Conservation (phyloP, 2,329 filamentous ascomycete genomes). For the Helicocarpus griseus region DNA sequence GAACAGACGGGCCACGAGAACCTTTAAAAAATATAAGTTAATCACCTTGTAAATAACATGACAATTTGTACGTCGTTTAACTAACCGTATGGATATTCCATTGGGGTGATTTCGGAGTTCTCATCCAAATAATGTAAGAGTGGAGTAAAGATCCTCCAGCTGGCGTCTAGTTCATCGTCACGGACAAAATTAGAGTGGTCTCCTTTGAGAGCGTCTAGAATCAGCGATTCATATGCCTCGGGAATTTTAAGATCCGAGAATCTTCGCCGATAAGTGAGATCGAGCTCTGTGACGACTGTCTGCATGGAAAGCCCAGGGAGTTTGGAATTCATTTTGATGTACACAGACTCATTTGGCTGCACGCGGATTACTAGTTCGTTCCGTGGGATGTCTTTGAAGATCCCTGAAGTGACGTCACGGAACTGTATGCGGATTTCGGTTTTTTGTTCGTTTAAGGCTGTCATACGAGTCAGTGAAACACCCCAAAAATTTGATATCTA, state of each 20-base stretch:
- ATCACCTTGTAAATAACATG: neutral
- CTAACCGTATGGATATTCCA: conserved; percentile 99
- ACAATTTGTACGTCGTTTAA: conserved; percentile 8
- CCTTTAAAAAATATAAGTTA: conserved; percentile 44
- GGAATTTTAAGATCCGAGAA: conserved; percentile 99
- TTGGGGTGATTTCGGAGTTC: conserved; percentile 98
- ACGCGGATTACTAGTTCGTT: conserved; percentile 99
- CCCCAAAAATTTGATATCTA: neutral
- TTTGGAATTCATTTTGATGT: conserved; percentile 99
- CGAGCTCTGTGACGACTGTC: conserved; percentile 95
- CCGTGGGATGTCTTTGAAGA: conserved; percentile 98
- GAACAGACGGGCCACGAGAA: conserved; percentile 87
- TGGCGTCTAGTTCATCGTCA: conserved; percentile 92
- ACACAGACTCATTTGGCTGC: conserved; percentile 98
- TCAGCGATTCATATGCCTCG: conserved; percentile 96
- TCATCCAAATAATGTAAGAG: conserved; percentile 96
- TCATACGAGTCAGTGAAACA: neutral
- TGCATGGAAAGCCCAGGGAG: conserved; percentile 97
- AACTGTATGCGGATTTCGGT: conserved; percentile 98
- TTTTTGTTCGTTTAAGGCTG: conserved; percentile 96
- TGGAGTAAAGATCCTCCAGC: conserved; percentile 97
- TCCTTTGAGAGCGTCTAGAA: conserved; percentile 94
- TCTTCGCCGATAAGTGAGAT: conserved; percentile 92
- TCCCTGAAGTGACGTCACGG: conserved; percentile 97
- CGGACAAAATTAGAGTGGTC: conserved; percentile 99